Evolutionary conservation across 306 rosid species (phyloP).

Genomic region (Sindora glabra): DNA sequence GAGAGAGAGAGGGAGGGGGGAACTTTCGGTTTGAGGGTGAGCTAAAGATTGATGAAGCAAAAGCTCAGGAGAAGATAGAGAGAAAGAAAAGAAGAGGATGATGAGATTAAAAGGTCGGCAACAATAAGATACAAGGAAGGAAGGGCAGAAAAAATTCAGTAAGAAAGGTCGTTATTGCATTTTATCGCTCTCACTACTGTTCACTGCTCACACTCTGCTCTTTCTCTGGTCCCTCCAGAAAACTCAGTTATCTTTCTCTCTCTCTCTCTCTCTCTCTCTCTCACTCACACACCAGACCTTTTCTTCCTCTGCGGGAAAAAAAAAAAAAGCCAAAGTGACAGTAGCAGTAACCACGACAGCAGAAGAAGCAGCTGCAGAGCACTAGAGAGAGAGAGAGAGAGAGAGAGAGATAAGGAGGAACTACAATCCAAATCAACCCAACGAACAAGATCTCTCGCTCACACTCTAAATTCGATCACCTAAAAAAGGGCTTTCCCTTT

Average conservation of each 20-base stretch:
- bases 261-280: background rate
- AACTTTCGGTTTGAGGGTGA: background rate
- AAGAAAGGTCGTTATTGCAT: conserved; percentile 58
- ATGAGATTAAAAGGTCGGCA: conserved; percentile 23
- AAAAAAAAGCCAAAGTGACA: conserved; percentile 47
- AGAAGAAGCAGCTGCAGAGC: conserved; percentile 4
- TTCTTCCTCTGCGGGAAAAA: conserved; percentile 34
- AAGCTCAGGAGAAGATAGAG: background rate
- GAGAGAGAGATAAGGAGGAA: background rate
- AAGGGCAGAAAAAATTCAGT: conserved; percentile 2
- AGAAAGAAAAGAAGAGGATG: conserved; percentile 3
- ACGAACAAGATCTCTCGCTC: conserved; percentile 1
- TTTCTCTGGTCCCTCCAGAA: conserved; percentile 18
- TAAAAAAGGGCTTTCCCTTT: background rate
- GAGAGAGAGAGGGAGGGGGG: conserved; percentile 3
- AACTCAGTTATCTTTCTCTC: conserved; percentile 6
- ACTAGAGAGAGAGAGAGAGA: background rate
- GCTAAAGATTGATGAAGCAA: background rate
- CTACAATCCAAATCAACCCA: background rate
- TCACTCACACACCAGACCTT: conserved; percentile 7
- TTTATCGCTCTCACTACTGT: conserved; percentile 14
- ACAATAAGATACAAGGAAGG: background rate
- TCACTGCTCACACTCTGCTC: conserved; percentile 18
- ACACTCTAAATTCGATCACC: background rate
- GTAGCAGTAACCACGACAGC: conserved; percentile 26